Evolutionary conservation across 2,329 filamentous ascomycete genomes (phyloP), one percentile per base, ranked within the genome.

Genomic region (Colletotrichum sp.): DNA sequence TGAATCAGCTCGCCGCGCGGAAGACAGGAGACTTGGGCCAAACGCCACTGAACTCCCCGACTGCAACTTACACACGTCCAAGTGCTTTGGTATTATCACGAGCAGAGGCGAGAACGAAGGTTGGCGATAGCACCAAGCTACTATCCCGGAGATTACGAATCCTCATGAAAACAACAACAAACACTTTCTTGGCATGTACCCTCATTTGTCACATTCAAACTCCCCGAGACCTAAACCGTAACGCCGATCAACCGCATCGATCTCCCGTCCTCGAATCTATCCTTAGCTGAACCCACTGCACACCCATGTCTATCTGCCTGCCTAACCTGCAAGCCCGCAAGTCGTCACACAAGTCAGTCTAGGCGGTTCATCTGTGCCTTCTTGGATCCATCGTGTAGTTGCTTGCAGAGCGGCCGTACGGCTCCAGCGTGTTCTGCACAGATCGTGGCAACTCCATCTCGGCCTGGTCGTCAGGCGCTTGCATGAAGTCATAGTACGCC

Each of bases 401-500:
- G 44, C 44, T 52, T 52, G 44, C 44, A 22, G 44, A 52, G n/a
- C 24, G 8, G 18, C 39, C 22, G 16, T 34, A 59, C n/a, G 16
- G 39, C 44, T 39, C 48, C 32, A 74, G 59, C 36, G 22, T 44
- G 7, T 59, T 13, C 26, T 28, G 36, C 22, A 65, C 65, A 28
- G 72, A 71, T 65, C 59, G 57, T 48, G 74, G 63, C 70, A 76
- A 65, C 59, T 69, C 57, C 12, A 74, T 65, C 15, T 69, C 64
- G 6, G 44, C 70, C 15, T 64, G 26, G 32, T 26, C 34, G n/a
- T 26, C 63, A 4, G 24, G 62, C 34, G 26, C 59, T 57, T 68
- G 57, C 70, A 75, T 64, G 28, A 75, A 73, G 73, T 75, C 55
- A 48, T 75, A 48, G 57, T 62, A 75, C 55, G n/a, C 57, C 64